Base-by-base conservation (phyloP, 805 yeast genomes). In the Ogataea pignaliae region DNA sequence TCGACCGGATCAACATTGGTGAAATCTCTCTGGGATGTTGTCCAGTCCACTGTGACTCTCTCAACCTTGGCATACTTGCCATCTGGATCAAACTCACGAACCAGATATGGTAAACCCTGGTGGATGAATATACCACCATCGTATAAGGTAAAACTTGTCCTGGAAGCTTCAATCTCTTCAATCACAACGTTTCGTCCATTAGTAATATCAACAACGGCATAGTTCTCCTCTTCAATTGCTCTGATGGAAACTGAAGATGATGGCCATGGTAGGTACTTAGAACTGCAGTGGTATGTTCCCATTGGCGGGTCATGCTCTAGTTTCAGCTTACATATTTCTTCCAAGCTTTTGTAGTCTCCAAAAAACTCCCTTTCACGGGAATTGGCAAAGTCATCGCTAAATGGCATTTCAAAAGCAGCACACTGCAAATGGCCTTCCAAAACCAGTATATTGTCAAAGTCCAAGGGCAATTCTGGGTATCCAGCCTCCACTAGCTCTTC, bases 111-210 rank as follows among this genome's bases (percentile, higher is more conserved):
- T 49, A 78, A 75, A 7, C 99, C 99, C 64, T 93, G 98, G 60
- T 93, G 97, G 36, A 91, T 76, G 52, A 86, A 89, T 2, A 93
- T 89, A 0, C 93, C 99, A 2, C 99, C 99, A 57, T 78, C 83
- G 62, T 93, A 93, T 2, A 91, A 59, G 0, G 98, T 88, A 63
- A 93, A 93, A 43, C 89, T 83, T 1, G 95, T 87, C 55, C 99
- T 73, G 34, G 88, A 82, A 7, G 86, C 87, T 57, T 93, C 98
- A 16, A 93, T 78, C 54, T 85, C 90, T 63, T 93, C 99, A 29
- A 93, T 83, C 2, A 91, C 84, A 6, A 77, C 66, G 58, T 87
- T 85, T 42, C 89, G 68, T 29, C 79, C 79, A 53, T 84, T 82
- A 0, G 97, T 88, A 33, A 83, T 76, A 60, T 93, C 98, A 10